These are phyloP conservation scores for Pichia norvegensis DNA, from an alignment of 1,139 yeast species.

Conservation along the genomic window DNA sequence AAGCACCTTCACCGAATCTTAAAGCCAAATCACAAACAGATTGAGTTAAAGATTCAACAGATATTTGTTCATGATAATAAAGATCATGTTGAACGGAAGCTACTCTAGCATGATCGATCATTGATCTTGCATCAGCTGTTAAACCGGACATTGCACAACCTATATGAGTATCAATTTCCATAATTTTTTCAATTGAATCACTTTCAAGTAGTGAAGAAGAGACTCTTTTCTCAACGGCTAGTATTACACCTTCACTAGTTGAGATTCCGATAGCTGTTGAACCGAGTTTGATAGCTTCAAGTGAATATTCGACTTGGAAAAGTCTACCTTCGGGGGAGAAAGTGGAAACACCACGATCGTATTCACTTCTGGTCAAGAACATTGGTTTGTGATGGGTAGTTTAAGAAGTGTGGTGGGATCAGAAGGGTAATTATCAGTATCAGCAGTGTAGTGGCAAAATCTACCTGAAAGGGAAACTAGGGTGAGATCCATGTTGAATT, in stretches of 20 bases:
- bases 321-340: constrained; percentile 98
- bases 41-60: constrained; percentile 91
- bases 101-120: constrained; percentile 97
- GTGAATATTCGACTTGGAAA: constrained; percentile 95
- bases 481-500: too few species aligned
- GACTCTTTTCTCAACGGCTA: constrained; percentile 96
- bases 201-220: constrained; percentile 88
- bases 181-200: constrained; percentile 90
- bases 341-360: constrained; percentile 97
- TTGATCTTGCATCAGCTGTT: constrained; percentile 96
- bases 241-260: constrained; percentile 92
- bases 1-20: constrained; percentile 97
- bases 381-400: constrained; percentile 30
- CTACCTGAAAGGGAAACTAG: too few species aligned
- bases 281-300: constrained; percentile 94
- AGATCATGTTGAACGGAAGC: constrained; percentile 82
- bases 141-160: constrained; percentile 99
- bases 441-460: too few species aligned
- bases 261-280: constrained; percentile 97
- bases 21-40: constrained; percentile 95
- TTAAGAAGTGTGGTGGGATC: not conserved
- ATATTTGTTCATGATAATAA: constrained; percentile 86
- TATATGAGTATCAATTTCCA: constrained; percentile 87
- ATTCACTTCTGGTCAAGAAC: constrained; percentile 98
- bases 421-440: too few species aligned